These are phyloP conservation scores for Penicillium decumbens DNA, from an alignment of 2,329 filamentous ascomycete species.

Conservation along the genomic window DNA sequence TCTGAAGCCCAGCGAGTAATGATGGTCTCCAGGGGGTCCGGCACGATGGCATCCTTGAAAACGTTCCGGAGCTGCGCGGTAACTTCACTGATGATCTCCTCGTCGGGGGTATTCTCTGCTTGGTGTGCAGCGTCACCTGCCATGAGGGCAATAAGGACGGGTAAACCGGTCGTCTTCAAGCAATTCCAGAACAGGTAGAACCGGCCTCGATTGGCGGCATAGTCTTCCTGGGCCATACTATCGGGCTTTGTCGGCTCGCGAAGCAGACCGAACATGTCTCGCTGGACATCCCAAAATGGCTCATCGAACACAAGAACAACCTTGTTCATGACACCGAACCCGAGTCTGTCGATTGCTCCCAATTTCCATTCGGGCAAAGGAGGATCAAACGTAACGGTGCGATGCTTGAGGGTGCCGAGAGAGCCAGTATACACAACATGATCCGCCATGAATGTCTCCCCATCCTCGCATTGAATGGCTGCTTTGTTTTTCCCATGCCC, in stretches of 20 bases:
- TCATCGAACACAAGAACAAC: conserved; percentile 84
- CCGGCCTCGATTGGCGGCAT: conserved; percentile 72
- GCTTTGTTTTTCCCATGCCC: conserved; percentile 46
- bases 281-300: conserved; percentile 82
- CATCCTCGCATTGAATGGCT: conserved; percentile 70
- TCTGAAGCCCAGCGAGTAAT: conserved; percentile 91
- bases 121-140: conserved; percentile 89
- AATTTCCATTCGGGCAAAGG: conserved; percentile 82
- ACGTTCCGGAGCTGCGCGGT: conserved; percentile 71
- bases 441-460: conserved; percentile 74
- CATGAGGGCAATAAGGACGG: conserved; percentile 87
- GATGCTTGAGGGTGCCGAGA: conserved; percentile 81
- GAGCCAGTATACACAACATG: conserved; percentile 86
- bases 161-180: conserved; percentile 80
- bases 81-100: conserved; percentile 73
- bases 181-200: conserved; percentile 99
- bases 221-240: conserved; percentile 75
- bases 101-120: conserved; percentile 71
- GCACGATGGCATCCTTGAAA: conserved; percentile 62
- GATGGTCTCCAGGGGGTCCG: conserved; percentile 75
- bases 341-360: conserved; percentile 74
- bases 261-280: conserved; percentile 86
- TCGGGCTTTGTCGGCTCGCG: conserved; percentile 65
- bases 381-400: conserved; percentile 77
- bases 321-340: conserved; percentile 93